phyloP scores from a whole-genome alignment of 2,329 filamentous ascomycete species.

The Colletotrichum sansevieriae region DNA sequence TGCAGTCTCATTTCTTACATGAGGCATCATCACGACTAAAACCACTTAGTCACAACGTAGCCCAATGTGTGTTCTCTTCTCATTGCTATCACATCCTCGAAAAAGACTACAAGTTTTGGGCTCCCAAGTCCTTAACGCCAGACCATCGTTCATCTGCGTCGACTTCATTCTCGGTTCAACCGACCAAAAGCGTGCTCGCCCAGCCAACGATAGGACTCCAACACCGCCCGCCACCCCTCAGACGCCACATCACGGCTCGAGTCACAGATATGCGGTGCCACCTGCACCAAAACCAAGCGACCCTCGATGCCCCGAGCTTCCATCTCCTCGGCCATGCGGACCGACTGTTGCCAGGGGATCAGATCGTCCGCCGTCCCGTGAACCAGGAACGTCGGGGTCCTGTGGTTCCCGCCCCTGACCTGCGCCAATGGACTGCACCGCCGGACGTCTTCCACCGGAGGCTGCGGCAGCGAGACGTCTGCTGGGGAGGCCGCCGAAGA shows the following conservation, averaged over 20 bases:
- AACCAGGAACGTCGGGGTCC: slow-evolving; percentile 35
- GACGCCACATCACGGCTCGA: slow-evolving; percentile 6
- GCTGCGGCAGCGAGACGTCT: slow-evolving; percentile 31
- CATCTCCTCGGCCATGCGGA: slow-evolving; percentile 18
- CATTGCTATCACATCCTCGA: no score
- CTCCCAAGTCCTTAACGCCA: no score
- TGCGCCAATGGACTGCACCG: slow-evolving; percentile 36
- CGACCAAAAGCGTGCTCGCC: neutral
- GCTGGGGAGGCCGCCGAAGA: slow-evolving; percentile 49
- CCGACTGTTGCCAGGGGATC: slow-evolving; percentile 33
- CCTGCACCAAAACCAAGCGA: neutral
- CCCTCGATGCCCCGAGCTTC: neutral
- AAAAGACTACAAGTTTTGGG: no score
- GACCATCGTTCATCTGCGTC: no score
- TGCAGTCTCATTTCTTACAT: no score
- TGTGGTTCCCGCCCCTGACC: slow-evolving; percentile 23
- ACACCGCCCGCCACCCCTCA: slow-evolving; percentile 8
- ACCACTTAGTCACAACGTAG: no score
- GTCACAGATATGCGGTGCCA: slow-evolving; percentile 19
- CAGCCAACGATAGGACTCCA: slow-evolving; percentile 18
- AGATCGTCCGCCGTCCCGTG: slow-evolving; percentile 37
- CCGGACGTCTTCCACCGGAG: slow-evolving; percentile 17
- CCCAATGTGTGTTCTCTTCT: no score
- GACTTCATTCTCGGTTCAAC: no score
- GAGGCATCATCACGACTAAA: no score